Percentiles rank a stretch among this genome's conserved stretches.
Evolutionary conservation across 2,329 filamentous ascomycete species (phyloP).

Genomic region (Colletotrichum sp.): DNA sequence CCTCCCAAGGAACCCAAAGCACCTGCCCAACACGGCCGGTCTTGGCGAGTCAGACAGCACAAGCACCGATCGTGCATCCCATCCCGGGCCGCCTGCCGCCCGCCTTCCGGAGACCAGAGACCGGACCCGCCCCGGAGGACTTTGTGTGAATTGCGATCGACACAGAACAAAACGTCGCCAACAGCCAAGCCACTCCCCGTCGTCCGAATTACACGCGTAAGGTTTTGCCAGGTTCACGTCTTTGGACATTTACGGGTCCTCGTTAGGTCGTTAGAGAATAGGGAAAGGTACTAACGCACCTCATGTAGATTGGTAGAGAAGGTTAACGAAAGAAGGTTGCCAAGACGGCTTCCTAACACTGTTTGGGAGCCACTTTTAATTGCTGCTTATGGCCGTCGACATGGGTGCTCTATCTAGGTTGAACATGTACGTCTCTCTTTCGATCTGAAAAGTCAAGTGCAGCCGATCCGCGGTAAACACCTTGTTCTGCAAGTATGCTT

Average conservation of each 20-base stretch:
- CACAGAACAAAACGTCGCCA: background rate
- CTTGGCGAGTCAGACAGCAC: background rate
- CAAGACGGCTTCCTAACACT: background rate
- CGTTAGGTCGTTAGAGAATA: background rate
- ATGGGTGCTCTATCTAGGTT: background rate
- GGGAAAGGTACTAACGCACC: background rate
- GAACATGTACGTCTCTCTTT: background rate
- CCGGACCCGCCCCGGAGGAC: background rate
- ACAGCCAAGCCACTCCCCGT: background rate
- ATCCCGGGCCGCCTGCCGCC: background rate
- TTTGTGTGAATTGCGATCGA: background rate
- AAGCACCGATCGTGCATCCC: background rate
- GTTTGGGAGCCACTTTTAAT: background rate
- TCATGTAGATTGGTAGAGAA: background rate
- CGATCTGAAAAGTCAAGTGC: background rate
- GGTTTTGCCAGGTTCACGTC: background rate
- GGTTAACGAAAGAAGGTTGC: background rate
- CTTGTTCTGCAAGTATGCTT: background rate
- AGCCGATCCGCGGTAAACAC: background rate
- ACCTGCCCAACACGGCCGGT: background rate
- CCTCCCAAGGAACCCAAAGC: background rate
- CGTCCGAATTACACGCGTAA: background rate
- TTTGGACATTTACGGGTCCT: background rate
- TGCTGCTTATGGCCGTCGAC: background rate
- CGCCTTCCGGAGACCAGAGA: background rate